Evolutionary conservation across 805 yeast species (phyloP), one percentile per base, ranked within the genome.

Genomic region (Cyberlindnera euphorbiiphila): DNA sequence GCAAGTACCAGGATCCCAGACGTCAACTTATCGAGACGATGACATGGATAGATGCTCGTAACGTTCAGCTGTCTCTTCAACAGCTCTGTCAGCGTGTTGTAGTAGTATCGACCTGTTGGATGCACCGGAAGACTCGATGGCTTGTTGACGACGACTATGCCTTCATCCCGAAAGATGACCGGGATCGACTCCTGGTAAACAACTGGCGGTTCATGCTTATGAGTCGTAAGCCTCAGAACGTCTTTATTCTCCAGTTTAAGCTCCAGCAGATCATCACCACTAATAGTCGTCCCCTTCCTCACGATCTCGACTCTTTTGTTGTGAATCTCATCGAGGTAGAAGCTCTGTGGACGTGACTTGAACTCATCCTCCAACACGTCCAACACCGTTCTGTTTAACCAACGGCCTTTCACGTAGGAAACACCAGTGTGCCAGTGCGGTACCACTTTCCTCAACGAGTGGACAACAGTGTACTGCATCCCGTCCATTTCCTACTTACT

Each of bases 71-170:
- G 91, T 39, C 72, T 75, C 57, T 85, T 81, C 44, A 93, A 61
- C 3, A 86, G 74, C 56, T 79, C 82, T 7, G 94, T 85, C n/a
- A 87, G 72, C 0, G 95, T 77, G 57, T 81, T 76, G 61, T 78
- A 74, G 56, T 88, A 60, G 68, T 80, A 78, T 44, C 88, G 64
- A 0, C 98, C 98, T 0, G 97, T 83, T 3, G 98, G 98, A 57
- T 93, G 98, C 0, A 86, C 95, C 0, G 98, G 97, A 1, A 91
- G 71, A 0, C 98, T 96, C 5, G 91, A 74, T 0, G 98, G 98
- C 48, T 93, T 93, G 56, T 91, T 94, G 9, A 93, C 80, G 2
- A 85, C 95, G 7, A 93, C 67, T 11, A 87, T 57, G 32, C 81
- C 72, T 5, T 80, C 85, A 56, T 39, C 19, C 9, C 49, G 82